Evolutionary conservation across 768 basidiomycete species (phyloP).

Genomic region (Termitomyces sp.): DNA sequence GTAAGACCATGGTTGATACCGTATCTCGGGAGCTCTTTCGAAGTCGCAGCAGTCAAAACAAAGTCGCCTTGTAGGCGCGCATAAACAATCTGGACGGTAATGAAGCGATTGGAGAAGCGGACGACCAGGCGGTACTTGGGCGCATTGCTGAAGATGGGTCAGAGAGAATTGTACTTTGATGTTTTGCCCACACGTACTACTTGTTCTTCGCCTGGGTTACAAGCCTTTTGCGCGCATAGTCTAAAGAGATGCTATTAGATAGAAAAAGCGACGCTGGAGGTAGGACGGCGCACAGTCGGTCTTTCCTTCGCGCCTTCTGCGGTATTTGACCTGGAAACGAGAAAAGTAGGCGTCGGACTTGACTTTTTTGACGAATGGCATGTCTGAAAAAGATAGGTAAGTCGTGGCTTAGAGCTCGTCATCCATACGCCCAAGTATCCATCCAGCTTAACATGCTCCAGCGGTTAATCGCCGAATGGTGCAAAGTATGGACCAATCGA

Average conservation of each 20-base stretch:
- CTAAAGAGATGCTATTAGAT: slow-evolving; percentile 32
- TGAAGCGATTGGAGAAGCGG: slow-evolving; percentile 96
- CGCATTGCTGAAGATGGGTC: slow-evolving; percentile 59
- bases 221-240: slow-evolving; percentile 97
- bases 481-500: neutral
- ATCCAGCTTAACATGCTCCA: slow-evolving; percentile 21
- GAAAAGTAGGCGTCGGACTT: slow-evolving; percentile 98
- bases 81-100: slow-evolving; percentile 94
- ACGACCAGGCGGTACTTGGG: slow-evolving; percentile 99
- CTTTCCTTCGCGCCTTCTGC: slow-evolving; percentile 95
- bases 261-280: slow-evolving; percentile 5
- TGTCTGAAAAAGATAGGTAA: slow-evolving; percentile 28
- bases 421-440: slow-evolving; percentile 26
- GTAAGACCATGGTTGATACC: slow-evolving; percentile 98
- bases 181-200: slow-evolving; percentile 51
- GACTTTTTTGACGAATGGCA: slow-evolving; percentile 98
- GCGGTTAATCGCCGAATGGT: neutral
- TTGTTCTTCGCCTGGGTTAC: slow-evolving; percentile 99
- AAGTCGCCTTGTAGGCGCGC: slow-evolving; percentile 98
- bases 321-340: slow-evolving; percentile 98
- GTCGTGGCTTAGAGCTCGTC: slow-evolving; percentile 13
- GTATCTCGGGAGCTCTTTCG: slow-evolving; percentile 89
- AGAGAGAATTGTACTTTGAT: neutral
- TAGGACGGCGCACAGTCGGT: slow-evolving; percentile 76
- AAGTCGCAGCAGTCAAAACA: slow-evolving; percentile 82